Evolutionary conservation across 2,329 filamentous ascomycete genomes (phyloP), one percentile per base, ranked within the genome.

Genomic region (Fusarium keratoplasticum): DNA sequence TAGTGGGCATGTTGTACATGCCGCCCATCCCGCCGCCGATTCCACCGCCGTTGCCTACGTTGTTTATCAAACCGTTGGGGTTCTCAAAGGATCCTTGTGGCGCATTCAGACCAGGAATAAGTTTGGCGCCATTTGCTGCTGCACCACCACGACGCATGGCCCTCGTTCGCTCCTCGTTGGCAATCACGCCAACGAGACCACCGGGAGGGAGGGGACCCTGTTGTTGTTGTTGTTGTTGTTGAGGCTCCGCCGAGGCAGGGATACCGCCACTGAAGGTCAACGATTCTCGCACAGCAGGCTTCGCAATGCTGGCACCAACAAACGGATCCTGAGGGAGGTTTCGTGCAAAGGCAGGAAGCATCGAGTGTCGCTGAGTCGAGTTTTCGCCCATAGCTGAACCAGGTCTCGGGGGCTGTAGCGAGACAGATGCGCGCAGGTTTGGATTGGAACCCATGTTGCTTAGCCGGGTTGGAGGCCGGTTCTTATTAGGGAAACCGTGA

Each of bases 121-220:
- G 76, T 60, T 82, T 85, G 59, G 87, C 82, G 72, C 84, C 83
- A 58, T 93, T 91, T 20, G 90, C 82, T 68, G 93, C 93, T 5
- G 94, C 94, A 78, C 93, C 96, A 36, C 94, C 94, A 78, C 95
- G 88, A 76, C 95, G 88, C 86, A 94, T 87, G 33, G 94, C 94
- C 73, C 92, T 89, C 44, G 93, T 92, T 57, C 94, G 89, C 81
- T 97, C 95, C 83, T 97, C 95, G 61, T 87, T 93, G 36, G 94
- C 94, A 83, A 98, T 98, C 10, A 98, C 94, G 11, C 95, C 95
- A 22, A 98, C 93, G 13, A 98, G 87, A 13, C 95, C 95, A 47
- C 94, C 94, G 1, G 93, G 92, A 18, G 92, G 92, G 7, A 87
- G 79, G 29, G 83, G 69, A 31, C 47, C 47, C 55, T 79, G 35